Evolutionary conservation across 257 asterid genomes (phyloP), one percentile per base, ranked within the genome.

Genomic region (Prunella vulgaris): DNA sequence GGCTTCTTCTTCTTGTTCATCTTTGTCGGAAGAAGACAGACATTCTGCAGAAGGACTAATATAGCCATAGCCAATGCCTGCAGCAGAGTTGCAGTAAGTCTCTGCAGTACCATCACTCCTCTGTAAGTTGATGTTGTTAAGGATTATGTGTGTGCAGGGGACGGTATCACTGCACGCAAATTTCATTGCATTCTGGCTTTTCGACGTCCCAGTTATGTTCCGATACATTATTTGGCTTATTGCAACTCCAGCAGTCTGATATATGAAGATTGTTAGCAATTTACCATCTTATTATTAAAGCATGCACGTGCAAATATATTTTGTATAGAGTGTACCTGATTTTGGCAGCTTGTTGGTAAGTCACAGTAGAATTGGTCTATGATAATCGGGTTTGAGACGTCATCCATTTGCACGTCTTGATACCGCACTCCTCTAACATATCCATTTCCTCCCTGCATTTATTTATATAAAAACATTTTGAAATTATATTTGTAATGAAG

Each of bases 361-460:
- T 91, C 97, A 7, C 97, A 91, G 74, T 91, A 91, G 82, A 91
- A 88, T 58, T 91, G 95, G 76, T 91, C 96, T n/a, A 91, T 88
- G 82, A 91, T 85, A 24, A 91, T 85, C 14, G 97, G 97, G 77
- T 91, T 87, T 4, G 91, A 74, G 52, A 91, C 97, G 18, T 91
- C 72, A 5, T 87, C 87, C 94, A 91, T 88, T 74, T 76, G 78
- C 49, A 91, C 90, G 49, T 88, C 82, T 58, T 87, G 90, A 70
- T 77, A 91, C 7, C 89, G 87, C n/a, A 91, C 74, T 17, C 84
- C 76, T 2, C 81, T 82, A 44, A 88, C 96, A 70, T 84, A 75
- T 28, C 97, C 97, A 7, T 88, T 76, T 71, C 97, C 96, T 64
- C 97, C 97, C 96, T n/a, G n/a, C n/a, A n/a, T n/a, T n/a, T n/a